phyloP scores from a whole-genome alignment of 140 eudicot species.

The Anethum foeniculum region DNA sequence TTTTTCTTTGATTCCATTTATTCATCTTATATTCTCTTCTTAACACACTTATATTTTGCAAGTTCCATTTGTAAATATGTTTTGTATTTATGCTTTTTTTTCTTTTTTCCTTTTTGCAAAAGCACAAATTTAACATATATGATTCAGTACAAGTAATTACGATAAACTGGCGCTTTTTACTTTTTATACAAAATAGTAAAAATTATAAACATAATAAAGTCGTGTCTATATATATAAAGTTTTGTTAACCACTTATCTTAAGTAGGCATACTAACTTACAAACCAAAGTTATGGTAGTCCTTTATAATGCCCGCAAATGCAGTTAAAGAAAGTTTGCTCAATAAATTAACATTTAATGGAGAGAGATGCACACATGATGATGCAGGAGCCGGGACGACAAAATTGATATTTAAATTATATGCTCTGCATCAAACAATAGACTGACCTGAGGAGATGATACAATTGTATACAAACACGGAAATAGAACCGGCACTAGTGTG shows the following conservation, averaged over 20 bases:
- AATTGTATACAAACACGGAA: constrained; percentile 79
- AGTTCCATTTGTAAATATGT: too few species aligned
- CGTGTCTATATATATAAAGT: too few species aligned
- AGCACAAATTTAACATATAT: not conserved
- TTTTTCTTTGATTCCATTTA: not conserved
- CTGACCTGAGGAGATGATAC: constrained; percentile 94
- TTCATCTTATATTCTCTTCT: not conserved
- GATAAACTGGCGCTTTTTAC: not conserved
- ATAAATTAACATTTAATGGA: not conserved
- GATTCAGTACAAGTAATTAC: too few species aligned
- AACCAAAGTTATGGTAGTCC: not conserved
- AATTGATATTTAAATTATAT: too few species aligned
- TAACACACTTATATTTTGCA: not conserved
- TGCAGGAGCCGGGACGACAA: not conserved
- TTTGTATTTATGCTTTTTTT: not conserved
- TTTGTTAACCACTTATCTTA: not conserved
- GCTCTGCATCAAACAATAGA: constrained; percentile 1
- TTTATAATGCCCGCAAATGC: not conserved
- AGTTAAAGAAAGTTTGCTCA: not conserved
- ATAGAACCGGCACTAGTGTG: constrained; percentile 61
- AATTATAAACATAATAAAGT: too few species aligned
- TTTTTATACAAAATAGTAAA: not conserved
- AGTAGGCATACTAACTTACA: not conserved
- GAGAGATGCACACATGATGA: not conserved
- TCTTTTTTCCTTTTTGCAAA: too few species aligned